Base-by-base conservation (phyloP, 805 yeast species). In the Starmerella vitae region DNA sequence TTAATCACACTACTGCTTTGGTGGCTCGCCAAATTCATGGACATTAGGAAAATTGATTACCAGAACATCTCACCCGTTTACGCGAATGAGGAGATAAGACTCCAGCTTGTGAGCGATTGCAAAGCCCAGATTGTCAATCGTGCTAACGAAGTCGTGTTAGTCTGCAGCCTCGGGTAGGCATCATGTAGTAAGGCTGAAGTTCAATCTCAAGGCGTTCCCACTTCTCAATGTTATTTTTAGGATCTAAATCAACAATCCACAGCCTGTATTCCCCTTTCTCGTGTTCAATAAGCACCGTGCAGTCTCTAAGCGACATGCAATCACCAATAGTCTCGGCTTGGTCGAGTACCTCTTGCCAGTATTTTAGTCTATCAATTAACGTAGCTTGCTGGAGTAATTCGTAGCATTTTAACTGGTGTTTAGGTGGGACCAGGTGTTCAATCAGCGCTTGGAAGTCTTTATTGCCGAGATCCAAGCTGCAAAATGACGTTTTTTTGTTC, bases 1-100 rank as follows among this genome's bases (percentile, higher is more conserved):
- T 62, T 80, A 42, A 68, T 80, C 1, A 74, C 78, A 7, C 46
- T 80, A 28, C 47, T 74, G 27, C 54, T 82, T 24, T 70, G 71
- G 39, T 76, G 75, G 72, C 58, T 72, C 42, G 14, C 15, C 13
- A 4, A 5, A 17, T 12, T 6, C n/a, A 35, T 26, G 6, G 20
- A 25, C 0, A 51, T 69, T 19, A 40, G 45, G n/a, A 33, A 44
- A 9, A 59, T 76, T 43, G 60, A 52, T 27, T 76, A 76, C 57
- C 66, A 66, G 37, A 73, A 72, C 37, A 50, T 62, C 25, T 59
- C 57, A 33, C 79, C 82, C 1, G 58, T 71, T 35, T 68, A 70
- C 47, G 67, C 65, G 1, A 60, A 60, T 33, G 66, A 66, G 21
- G 45, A 44, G 4, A 24, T 41, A 14, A 24, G 30, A 10, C 15